Evolutionary conservation across 305 asterid genomes (phyloP), one percentile per base, ranked within the genome.

Genomic region (Fraxinus paxiana): DNA sequence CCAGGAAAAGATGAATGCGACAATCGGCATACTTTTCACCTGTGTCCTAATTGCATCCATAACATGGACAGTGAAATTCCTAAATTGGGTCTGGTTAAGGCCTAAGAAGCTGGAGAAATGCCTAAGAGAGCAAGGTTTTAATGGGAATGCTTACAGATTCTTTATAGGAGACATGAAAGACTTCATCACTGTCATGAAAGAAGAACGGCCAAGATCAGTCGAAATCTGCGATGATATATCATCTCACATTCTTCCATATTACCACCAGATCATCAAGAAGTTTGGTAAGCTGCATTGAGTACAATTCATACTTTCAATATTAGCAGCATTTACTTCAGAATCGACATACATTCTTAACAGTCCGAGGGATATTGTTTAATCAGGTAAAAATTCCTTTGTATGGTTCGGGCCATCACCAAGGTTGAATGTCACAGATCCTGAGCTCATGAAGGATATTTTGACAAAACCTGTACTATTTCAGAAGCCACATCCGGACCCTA

Each of bases 401-500:
- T 90, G 96, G 94, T 59, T 88, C 2, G 92, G 94, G 0, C 91
- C 94, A 12, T 83, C 43, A 2, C 94, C 92, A 12, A 85, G 83
- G 12, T 6, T 90, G 82, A 56, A 72, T 54, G 70, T 88, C 10
- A 67, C 73, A 2, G 91, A 91, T 18, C 92, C 96, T 1, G 79
- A 84, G 76, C 83, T 85, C 0, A 30, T 92, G 76, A 90, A 81
- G 80, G 94, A 90, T 85, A 84, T 90, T 56, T 82, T 92, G n/a
- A 59, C 86, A 0, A 86, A 79, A 18, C 82, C 84, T 0, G 75
- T 83, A 18, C 13, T 85, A 41, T 92, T 77, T 73, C 90, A 83
- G 33, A 90, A 90, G 89, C 89, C 90, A 5, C 83, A 22, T 0
- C 88, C 87, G 0, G 88, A 88, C 51, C 91, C 90, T 0, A 82